phyloP scores from a whole-genome alignment of 2,329 filamentous ascomycete genomes.

The Alternaria sp. region DNA sequence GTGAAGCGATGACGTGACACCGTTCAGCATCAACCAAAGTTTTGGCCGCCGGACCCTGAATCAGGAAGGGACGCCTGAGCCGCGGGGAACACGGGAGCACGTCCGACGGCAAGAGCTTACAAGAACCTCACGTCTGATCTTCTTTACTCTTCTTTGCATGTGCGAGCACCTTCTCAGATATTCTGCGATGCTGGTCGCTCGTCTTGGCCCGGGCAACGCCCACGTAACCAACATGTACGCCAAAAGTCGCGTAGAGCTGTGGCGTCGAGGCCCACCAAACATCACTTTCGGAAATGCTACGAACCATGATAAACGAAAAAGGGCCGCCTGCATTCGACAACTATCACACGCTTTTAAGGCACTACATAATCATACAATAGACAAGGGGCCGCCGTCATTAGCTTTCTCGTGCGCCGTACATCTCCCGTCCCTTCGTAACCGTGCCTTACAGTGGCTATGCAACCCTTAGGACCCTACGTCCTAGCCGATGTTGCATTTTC shows the following conservation, averaged over 20 bases:
- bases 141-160: not conserved
- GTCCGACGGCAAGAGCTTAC: conserved; percentile 33
- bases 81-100: conserved; percentile 23
- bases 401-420: conserved; percentile 12
- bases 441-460: conserved; percentile 14
- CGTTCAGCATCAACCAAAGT: conserved; percentile 14
- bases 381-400: conserved; percentile 42
- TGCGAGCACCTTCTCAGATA: not conserved
- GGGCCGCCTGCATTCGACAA: conserved; percentile 36
- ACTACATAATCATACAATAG: conserved; percentile 49
- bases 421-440: conserved; percentile 13
- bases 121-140: conserved; percentile 32
- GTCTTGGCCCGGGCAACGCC: not conserved
- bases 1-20: conserved; percentile 31
- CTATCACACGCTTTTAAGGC: conserved; percentile 33
- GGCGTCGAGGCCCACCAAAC: conserved; percentile 15
- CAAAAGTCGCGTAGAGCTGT: not conserved
- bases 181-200: not conserved
- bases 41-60: conserved; percentile 11
- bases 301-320: conserved; percentile 13
- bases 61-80: conserved; percentile 5
- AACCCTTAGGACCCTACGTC: conserved; percentile 2
- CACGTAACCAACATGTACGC: not conserved
- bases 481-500: conserved; percentile 1
- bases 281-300: not conserved